Conservation (phyloP, 176 grass and related monocot genomes). For the Leersia perrieri region DNA sequence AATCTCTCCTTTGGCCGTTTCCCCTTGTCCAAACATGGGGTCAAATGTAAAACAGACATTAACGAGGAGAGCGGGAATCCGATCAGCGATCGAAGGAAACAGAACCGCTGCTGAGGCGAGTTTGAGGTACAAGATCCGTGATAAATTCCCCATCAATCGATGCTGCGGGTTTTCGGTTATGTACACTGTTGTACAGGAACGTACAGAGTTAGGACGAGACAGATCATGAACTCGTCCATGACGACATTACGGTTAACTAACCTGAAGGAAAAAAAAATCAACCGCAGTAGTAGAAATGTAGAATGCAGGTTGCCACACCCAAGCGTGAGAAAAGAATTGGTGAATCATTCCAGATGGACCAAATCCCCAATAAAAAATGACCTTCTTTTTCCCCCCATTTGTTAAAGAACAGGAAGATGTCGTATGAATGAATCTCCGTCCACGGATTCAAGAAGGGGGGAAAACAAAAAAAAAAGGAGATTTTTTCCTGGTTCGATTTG, state of each 20-base stretch:
- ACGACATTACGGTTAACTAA: not conserved
- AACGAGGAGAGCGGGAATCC: not conserved
- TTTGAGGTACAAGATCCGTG: not conserved
- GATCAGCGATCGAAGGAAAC: not conserved
- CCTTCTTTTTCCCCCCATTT: not conserved
- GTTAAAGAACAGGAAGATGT: not conserved
- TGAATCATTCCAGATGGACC: not conserved
- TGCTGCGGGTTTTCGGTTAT: not conserved
- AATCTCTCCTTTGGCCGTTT: constrained; percentile 55
- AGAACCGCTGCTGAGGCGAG: not conserved
- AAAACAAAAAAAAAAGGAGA: not conserved
- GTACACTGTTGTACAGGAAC: not conserved
- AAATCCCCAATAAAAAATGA: constrained; percentile 44
- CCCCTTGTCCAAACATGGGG: constrained; percentile 34
- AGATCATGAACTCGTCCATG: not conserved
- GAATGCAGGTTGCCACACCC: constrained; percentile 9
- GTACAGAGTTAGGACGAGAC: not conserved
- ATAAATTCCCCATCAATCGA: not conserved
- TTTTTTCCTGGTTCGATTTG: too few relatives aligned
- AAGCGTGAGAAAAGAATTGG: not conserved
- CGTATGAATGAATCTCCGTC: not conserved
- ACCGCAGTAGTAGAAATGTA: too few relatives aligned
- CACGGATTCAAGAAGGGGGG: not conserved
- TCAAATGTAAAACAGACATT: constrained; percentile 18
- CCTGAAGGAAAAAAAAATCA: not conserved